phyloP scores from a whole-genome alignment of 306 rosid genomes.

The Cucumis melo region DNA sequence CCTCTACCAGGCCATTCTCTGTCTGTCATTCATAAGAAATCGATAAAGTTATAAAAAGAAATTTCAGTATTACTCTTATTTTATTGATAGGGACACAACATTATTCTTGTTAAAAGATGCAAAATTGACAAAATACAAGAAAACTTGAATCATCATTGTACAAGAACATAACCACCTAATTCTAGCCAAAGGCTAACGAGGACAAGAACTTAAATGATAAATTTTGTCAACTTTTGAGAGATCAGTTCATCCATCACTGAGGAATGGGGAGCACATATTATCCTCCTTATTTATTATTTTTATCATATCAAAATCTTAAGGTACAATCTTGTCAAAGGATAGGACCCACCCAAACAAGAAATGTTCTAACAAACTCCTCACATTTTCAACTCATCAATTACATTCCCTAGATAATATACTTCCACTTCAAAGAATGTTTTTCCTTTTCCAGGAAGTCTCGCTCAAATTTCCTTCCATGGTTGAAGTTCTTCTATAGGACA shows the following conservation, averaged over 20 bases:
- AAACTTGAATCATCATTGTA: not conserved
- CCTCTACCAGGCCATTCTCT: slow-evolving; percentile 90
- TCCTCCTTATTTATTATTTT: not conserved
- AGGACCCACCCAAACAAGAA: not conserved
- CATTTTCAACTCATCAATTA: not conserved
- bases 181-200: not conserved
- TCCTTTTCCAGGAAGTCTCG: not conserved
- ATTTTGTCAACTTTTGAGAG: not conserved
- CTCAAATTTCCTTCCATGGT: not conserved
- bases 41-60: slow-evolving; percentile 8
- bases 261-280: not conserved
- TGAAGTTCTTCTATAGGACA: not conserved
- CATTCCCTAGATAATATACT: not conserved
- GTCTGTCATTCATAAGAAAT: slow-evolving; percentile 27
- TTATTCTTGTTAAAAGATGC: not conserved
- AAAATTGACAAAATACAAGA: not conserved
- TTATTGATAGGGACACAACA: too few relatives aligned
- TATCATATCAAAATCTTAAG: not conserved
- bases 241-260: not conserved
- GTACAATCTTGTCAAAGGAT: not conserved
- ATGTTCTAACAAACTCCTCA: not conserved
- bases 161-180: not conserved
- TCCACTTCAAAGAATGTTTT: not conserved
- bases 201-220: not conserved
- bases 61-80: too few relatives aligned